These are phyloP conservation scores for Fusarium citri DNA, from an alignment of 2,329 filamentous ascomycete genomes.

Conservation along the genomic window DNA sequence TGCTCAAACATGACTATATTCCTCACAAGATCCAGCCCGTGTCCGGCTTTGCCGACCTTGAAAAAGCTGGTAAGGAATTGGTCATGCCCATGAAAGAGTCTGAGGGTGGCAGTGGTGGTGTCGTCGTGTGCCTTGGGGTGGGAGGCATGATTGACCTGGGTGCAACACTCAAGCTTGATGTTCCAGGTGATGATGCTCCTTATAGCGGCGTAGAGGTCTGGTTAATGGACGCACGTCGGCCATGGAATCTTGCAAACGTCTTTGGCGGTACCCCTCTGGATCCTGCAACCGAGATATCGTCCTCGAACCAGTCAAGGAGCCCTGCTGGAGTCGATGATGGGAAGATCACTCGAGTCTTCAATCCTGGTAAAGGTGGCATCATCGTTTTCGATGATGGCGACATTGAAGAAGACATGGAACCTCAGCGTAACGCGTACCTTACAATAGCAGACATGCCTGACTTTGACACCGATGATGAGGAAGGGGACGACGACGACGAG, in stretches of 20 bases:
- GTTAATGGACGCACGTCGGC: constrained; percentile 90
- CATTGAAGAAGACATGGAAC: constrained; percentile 82
- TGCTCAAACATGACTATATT: constrained; percentile 98
- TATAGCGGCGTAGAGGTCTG: constrained; percentile 93
- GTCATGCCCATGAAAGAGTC: constrained; percentile 88
- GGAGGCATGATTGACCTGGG: constrained; percentile 92
- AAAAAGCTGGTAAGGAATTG: constrained; percentile 80
- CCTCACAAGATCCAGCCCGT: constrained; percentile 97
- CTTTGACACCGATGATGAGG: constrained; percentile 73
- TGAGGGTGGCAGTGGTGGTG: constrained; percentile 84
- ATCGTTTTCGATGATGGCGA: constrained; percentile 97
- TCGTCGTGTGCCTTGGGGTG: constrained; percentile 92
- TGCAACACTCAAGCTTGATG: constrained; percentile 76
- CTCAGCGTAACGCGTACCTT: constrained; percentile 84
- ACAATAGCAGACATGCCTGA: constrained; percentile 93
- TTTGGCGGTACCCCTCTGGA: constrained; percentile 79
- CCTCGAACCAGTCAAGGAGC: constrained; percentile 62
- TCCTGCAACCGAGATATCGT: constrained; percentile 60
- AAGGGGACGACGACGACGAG: constrained; percentile 51
- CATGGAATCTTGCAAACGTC: constrained; percentile 94
- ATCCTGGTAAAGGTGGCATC: constrained; percentile 84
- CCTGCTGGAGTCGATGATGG: constrained; percentile 78
- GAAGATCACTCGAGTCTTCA: constrained; percentile 77
- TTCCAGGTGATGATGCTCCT: constrained; percentile 72
- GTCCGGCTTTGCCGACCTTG: constrained; percentile 89